Evolutionary conservation across 495 filamentous ascomycete genomes (phyloP).

Genomic region (Lasiosphaeris hirsuta): DNA sequence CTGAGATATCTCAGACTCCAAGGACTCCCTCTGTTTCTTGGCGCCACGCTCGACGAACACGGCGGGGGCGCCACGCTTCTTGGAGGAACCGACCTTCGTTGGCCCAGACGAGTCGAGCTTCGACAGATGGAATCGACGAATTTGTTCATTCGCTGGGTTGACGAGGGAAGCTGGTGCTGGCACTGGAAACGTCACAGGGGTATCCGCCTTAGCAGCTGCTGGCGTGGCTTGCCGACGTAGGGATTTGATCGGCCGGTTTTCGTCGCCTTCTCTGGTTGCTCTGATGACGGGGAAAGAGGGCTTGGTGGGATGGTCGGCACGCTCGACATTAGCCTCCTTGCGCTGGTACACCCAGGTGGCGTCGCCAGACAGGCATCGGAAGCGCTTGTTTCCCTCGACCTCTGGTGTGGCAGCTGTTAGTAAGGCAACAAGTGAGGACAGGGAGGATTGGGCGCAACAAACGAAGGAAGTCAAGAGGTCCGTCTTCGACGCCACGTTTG

Average conservation of each 20-base stretch:
- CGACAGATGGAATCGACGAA: constrained; percentile 48
- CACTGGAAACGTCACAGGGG: background rate
- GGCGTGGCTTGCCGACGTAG: constrained; percentile 3
- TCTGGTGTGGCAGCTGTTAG: constrained; percentile 15
- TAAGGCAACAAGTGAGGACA: background rate
- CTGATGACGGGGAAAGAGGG: constrained; percentile 22
- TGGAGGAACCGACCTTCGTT: constrained; percentile 23
- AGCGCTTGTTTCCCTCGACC: constrained; percentile 38
- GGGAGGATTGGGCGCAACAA: constrained; percentile 17
- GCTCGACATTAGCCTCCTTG: constrained; percentile 24
- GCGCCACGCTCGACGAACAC: constrained; percentile 48
- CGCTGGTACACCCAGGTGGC: constrained; percentile 42
- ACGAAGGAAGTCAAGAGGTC: constrained; percentile 52
- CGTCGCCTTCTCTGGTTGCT: constrained; percentile 26
- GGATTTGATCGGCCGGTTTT: constrained; percentile 20
- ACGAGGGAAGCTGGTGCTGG: background rate
- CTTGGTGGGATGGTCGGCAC: constrained; percentile 8
- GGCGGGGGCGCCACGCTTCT: constrained; percentile 38
- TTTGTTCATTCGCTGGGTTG: constrained; percentile 12
- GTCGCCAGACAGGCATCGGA: constrained; percentile 30
- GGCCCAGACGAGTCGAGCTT: constrained; percentile 25
- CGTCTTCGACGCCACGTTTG: constrained; percentile 49
- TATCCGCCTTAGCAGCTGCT: background rate
- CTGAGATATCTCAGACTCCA: background rate
- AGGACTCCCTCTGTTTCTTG: constrained; percentile 27